A percentile compares a stretch with the other conserved stretches of the same genome.
Evolutionary conservation across 2,329 filamentous ascomycete genomes (phyloP).

Genomic region (Stachybotrys elegans): DNA sequence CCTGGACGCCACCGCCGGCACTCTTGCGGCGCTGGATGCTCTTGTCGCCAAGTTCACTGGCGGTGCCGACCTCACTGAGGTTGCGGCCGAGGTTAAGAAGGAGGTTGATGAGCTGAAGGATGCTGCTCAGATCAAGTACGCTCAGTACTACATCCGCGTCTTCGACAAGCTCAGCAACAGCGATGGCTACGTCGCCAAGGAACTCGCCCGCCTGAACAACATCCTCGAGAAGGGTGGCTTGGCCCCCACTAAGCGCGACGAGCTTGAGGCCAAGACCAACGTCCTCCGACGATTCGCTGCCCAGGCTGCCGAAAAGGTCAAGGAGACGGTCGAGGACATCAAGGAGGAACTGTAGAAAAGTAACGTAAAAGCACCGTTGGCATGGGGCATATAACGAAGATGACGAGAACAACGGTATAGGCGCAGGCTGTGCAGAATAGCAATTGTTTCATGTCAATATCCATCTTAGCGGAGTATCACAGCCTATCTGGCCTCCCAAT

Average conservation of each 20-base stretch:
- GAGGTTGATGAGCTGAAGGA: slow-evolving; percentile 62
- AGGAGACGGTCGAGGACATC: slow-evolving; percentile 52
- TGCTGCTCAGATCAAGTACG: slow-evolving; percentile 65
- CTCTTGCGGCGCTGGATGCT: slow-evolving; percentile 70
- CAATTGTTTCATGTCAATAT: too few relatives aligned
- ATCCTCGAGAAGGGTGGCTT: slow-evolving; percentile 84
- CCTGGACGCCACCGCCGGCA: slow-evolving; percentile 74
- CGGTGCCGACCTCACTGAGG: slow-evolving; percentile 55
- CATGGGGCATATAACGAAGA: too few relatives aligned
- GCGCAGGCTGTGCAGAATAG: too few relatives aligned
- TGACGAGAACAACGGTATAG: too few relatives aligned
- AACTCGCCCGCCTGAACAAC: slow-evolving; percentile 72
- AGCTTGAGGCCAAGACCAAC: slow-evolving; percentile 81
- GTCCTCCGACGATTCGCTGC: slow-evolving; percentile 74
- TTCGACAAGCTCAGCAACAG: slow-evolving; percentile 79
- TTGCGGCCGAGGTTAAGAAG: slow-evolving; percentile 68
- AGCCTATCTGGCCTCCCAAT: too few relatives aligned
- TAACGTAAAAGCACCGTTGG: too few relatives aligned
- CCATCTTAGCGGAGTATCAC: too few relatives aligned
- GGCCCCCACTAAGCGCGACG: slow-evolving; percentile 80
- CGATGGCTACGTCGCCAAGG: slow-evolving; percentile 77
- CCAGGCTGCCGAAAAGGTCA: slow-evolving; percentile 47
- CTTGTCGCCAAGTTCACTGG: slow-evolving; percentile 71
- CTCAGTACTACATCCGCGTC: slow-evolving; percentile 90
- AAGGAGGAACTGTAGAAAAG: slow-evolving; percentile 33